A percentile compares a stretch with the other conserved stretches of the same genome.
Conservation (phyloP, 192 early-diverging fungal species). For the Coemansia erecta region DNA sequence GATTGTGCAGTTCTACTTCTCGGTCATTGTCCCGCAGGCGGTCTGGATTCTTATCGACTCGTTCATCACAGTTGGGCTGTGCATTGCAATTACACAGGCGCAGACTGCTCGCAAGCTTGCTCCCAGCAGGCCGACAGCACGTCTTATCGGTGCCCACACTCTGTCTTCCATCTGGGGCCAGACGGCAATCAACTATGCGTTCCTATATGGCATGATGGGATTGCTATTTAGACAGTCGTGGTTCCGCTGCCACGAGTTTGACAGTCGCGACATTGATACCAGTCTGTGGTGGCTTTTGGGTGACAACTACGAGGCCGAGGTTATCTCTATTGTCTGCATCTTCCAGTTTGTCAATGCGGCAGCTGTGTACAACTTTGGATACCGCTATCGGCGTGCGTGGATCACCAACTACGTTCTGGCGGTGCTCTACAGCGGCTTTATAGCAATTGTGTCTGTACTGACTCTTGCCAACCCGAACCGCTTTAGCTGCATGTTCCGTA, state of each 20-base stretch:
- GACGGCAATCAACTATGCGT: constrained; percentile 70
- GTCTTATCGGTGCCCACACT: constrained; percentile 70
- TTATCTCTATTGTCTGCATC: constrained; percentile 59
- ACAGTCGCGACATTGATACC: constrained; percentile 60
- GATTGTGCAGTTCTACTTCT: constrained; percentile 71
- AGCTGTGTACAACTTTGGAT: constrained; percentile 69
- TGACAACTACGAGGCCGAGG: constrained; percentile 74
- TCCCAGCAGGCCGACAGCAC: constrained; percentile 67
- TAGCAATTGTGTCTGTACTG: constrained; percentile 57
- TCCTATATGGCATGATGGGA: constrained; percentile 54
- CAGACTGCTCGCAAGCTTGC: constrained; percentile 58
- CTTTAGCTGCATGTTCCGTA: constrained; percentile 65
- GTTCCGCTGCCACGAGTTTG: constrained; percentile 82
- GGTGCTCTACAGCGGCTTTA: constrained; percentile 52
- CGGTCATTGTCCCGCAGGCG: constrained; percentile 64
- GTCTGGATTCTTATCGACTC: constrained; percentile 79
- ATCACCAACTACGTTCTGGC: constrained; percentile 63
- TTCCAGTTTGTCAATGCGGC: constrained; percentile 75
- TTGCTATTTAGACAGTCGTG: constrained; percentile 64
- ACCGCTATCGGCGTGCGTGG: constrained; percentile 62
- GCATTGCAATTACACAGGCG: constrained; percentile 66
- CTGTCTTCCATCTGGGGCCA: constrained; percentile 66
- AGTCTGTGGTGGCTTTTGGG: constrained; percentile 78
- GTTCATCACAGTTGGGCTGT: constrained; percentile 61
- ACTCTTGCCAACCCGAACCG: constrained; percentile 66